Evolutionary conservation across 2,329 filamentous ascomycete species (phyloP), one percentile per base, ranked within the genome.

Genomic region (Ophidiomyces ophidiicola): DNA sequence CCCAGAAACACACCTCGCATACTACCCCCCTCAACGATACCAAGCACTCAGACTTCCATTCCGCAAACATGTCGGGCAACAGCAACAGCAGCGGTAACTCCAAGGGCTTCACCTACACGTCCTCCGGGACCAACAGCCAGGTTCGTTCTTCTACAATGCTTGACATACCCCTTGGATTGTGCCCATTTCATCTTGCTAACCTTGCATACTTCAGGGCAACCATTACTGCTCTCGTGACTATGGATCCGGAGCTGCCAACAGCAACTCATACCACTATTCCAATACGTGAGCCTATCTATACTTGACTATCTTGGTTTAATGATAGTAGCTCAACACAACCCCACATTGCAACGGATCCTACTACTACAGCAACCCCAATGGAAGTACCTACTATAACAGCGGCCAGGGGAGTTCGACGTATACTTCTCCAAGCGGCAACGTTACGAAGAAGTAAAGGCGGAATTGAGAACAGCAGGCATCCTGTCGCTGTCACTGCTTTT

Each of bases 291-390:
- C 8, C 55, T 15, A 20, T 26, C 32, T 34, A 28, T 35, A 12
- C 32, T 6, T 17, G 14, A 15, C 12, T 19, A 11, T n/a, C 4
- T 30, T 17, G 29, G 5, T 7, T 17, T 25, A 31, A 20, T 21
- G 4, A 36, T 44, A 10, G 15, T 32, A 30, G 23, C 20, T 11
- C n/a, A 20, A 30, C 5, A 5, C 19, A 19, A 4, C 15, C 32
- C 10, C 7, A 18, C n/a, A n/a, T 26, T 73, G 70, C 15, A 53
- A 82, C 49, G 76, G 78, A 25, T 80, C 76, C 1, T 83, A 83
- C 67, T 82, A 83, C 63, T 83, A 82, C 61, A 72, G 70, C 54
- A 83, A 82, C 61, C 60, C 76, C 32, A 70, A 80, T 46, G 76
- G 76, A 10, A 80, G 72, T 52, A 78, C 72, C 26, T 83, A 83